Evolutionary conservation across 2,329 filamentous ascomycete species (phyloP), one percentile per base, ranked within the genome.

Genomic region (Acrocalymma vagum): DNA sequence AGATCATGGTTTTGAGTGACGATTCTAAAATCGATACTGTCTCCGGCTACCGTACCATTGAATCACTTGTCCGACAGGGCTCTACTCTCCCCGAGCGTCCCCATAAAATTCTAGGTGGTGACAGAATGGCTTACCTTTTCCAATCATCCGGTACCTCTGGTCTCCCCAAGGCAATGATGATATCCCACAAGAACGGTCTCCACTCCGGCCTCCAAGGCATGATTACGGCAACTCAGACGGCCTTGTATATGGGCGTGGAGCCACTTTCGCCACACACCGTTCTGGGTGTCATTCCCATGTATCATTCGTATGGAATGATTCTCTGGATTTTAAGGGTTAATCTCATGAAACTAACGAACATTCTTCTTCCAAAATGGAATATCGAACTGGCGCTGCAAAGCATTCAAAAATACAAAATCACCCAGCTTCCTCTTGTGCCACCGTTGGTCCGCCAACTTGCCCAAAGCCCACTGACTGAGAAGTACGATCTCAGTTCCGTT

Each of bases 111-210:
- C 45, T 48, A 0, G 62, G 61, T 3, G 62, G 62, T 0, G 43
- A 59, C 14, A 50, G 49, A 25, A 38, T 65, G 42, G 59, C 58
- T 4, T 65, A 62, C 36, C 45, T 65, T 5, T 65, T 64, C 42
- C 62, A 64, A 17, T 60, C 52, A 0, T 58, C 52, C 4, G 64
- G 63, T 0, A 67, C 63, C 1, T 63, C 57, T 2, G 62, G 64
- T 0, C 50, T 67, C 0, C 63, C 64, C 3, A 67, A 67, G 29
- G 62, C 61, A 6, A 64, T 65, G 61, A 64, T 65, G 49, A 67
- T 65, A 7, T 51, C 61, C 5, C 63, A 67, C 43, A 48, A 42
- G 7, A 62, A 63, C 16, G 61, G 57, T 2, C 49, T 53, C 11
- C 45, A 55, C 33, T 63, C 60, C 1, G 57, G 60, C 1, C 50